Evolutionary conservation across 2,329 filamentous ascomycete genomes (phyloP).

Genomic region (Aspergillus unguis): DNA sequence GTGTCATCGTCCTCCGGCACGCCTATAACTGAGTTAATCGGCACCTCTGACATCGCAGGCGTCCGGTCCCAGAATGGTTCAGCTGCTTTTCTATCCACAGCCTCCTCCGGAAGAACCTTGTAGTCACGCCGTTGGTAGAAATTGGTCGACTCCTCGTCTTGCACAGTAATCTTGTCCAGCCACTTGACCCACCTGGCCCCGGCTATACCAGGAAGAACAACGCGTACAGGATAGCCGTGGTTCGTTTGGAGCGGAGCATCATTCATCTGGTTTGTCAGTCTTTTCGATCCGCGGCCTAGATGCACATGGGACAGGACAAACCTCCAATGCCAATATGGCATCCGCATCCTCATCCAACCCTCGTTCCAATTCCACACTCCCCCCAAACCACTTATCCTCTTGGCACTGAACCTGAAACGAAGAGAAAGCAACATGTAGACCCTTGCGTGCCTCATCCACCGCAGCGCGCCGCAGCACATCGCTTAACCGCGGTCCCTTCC

Average conservation of each 20-base stretch:
- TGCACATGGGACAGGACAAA: conserved; percentile 18
- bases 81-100: conserved; percentile 47
- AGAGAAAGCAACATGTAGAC: conserved; percentile 55
- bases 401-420: conserved; percentile 53
- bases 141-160: conserved; percentile 50
- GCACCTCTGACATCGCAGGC: conserved; percentile 54
- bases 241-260: conserved; percentile 39
- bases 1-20: conserved; percentile 46
- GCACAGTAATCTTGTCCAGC: conserved; percentile 45
- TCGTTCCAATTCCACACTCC: conserved; percentile 50
- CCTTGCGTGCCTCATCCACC: conserved; percentile 29
- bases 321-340: conserved; percentile 49
- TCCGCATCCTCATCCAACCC: conserved; percentile 45
- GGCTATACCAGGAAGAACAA: conserved; percentile 43
- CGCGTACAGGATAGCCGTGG: conserved; percentile 44
- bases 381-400: conserved; percentile 59
- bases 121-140: conserved; percentile 60
- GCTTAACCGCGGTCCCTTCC: conserved; percentile 52
- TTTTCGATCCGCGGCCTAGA: background rate
- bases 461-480: conserved; percentile 52
- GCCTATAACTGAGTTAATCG: conserved; percentile 55
- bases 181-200: conserved; percentile 45
- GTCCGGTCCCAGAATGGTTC: conserved; percentile 52
- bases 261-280: conserved; percentile 37
- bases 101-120: conserved; percentile 56